Conservation (phyloP, 371 early-diverging fungal species). For the Mucor circinelloides region DNA sequence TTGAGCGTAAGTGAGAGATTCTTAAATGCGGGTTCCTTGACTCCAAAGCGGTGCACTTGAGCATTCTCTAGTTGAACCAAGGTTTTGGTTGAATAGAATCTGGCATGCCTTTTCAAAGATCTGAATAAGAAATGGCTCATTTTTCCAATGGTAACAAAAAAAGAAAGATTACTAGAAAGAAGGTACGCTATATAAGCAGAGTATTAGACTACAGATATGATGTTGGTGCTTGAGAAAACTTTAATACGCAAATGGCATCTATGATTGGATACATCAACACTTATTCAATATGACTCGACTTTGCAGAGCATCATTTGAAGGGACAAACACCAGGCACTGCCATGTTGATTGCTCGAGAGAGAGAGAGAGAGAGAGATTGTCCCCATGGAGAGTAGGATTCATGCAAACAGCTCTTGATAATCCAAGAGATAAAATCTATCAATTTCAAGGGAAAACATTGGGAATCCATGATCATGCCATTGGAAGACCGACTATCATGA, state of each 20-base stretch:
- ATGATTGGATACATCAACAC: not conserved
- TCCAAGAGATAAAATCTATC: not conserved
- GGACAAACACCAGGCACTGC: too few relatives aligned
- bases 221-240: not conserved
- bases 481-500: not conserved
- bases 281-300: not conserved
- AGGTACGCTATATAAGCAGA: not conserved
- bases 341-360: too few relatives aligned
- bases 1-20: slow-evolving; percentile 35
- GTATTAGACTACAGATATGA: not conserved
- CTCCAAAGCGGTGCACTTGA: slow-evolving; percentile 40
- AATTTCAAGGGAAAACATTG: not conserved
- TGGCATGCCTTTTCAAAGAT: not conserved
- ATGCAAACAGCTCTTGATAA: not conserved
- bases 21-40: slow-evolving; percentile 40
- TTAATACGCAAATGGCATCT: not conserved
- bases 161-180: slow-evolving; percentile 3
- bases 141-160: not conserved
- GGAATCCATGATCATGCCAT: not conserved
- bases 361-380: not conserved
- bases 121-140: not conserved
- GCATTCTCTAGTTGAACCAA: slow-evolving; percentile 43
- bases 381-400: not conserved
- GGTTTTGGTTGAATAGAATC: slow-evolving; percentile 18
- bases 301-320: too few relatives aligned